Evolutionary conservation across 2,329 filamentous ascomycete genomes (phyloP).

Genomic region (Botrytis fabae): DNA sequence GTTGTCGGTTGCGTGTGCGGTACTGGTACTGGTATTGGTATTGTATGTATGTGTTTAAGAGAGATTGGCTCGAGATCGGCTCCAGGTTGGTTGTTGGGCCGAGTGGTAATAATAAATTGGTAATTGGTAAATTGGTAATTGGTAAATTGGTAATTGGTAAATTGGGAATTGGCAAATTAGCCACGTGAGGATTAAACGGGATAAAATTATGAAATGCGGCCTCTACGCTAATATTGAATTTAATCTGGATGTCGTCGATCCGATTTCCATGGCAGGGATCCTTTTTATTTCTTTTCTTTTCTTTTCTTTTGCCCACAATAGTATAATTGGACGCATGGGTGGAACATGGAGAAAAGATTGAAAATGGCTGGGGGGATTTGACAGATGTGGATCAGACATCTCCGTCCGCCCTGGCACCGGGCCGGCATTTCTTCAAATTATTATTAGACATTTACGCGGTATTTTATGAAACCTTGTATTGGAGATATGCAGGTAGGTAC

Average conservation of each 20-base stretch:
- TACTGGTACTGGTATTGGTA: too few species aligned
- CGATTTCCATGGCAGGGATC: conserved; percentile 1
- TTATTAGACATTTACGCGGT: neutral
- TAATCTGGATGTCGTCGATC: neutral
- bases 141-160: neutral
- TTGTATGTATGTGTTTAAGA: neutral
- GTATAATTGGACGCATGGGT: neutral
- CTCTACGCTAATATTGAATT: neutral
- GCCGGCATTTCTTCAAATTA: neutral
- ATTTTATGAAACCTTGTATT: neutral
- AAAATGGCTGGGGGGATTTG: neutral
- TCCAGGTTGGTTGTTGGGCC: neutral
- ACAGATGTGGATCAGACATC: neutral
- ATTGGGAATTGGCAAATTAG: too few species aligned
- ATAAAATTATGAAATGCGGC: neutral
- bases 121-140: neutral
- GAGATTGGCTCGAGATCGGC: neutral
- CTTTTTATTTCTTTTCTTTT: neutral
- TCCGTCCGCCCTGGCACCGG: neutral
- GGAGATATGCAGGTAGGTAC: neutral
- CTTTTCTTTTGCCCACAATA: neutral
- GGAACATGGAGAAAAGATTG: neutral
- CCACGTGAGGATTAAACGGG: too few species aligned
- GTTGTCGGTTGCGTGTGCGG: too few species aligned
- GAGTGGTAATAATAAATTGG: too few species aligned